Base-by-base conservation (phyloP, 768 basidiomycete genomes). In the Suillus clintonianus region DNA sequence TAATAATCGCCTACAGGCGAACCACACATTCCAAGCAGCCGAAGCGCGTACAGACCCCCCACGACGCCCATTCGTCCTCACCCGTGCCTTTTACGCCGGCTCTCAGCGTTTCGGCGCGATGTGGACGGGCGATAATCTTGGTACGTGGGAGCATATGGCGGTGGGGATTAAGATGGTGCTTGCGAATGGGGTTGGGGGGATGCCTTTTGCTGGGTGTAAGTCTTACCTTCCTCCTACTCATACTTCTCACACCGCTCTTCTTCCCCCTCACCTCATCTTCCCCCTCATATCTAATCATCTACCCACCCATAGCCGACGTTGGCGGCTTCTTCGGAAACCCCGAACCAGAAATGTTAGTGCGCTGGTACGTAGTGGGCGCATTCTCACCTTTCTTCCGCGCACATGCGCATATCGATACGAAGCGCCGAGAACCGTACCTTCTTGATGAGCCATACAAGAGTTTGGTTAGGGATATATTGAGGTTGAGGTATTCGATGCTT, bases 281-380 rank as follows among this genome's bases (percentile, higher is more conserved):
- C 4, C 22, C 15, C 10, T 39, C 10, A 11, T 22, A 9, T 19
- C 10, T 54, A 10, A 51, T 13, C 34, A 19, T 15, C 2, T 45
- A 34, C 14, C 34, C 10, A 10, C 7, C 60, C 36, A 32, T 67
- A 99, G 97, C 97, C 65, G 97, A 99, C 70, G 95, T 99, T 59
- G 97, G 97, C 22, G 97, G 97, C 17, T 99, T 99, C 89, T 99
- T 99, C 72, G 96, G 97, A 19, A 96, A 99, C 76, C 96, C 97
- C 0, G 88, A 90, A 51, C 84, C 91, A 0, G 97, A 99, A 71
- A 94, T 99, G 88, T 87, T 99, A 39, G 89, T 95, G 10, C 84
- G 97, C 55, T 99, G 97, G 96, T 99, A 99, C 69, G 94, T 92
- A 79, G 92, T 97, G 57, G 97, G 97, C 30, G 86, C 88, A 1